Percentiles rank a stretch among this genome's conserved stretches.
Evolutionary conservation across 2,329 filamentous ascomycete species (phyloP).

Genomic region (Blastomyces emzantsi): DNA sequence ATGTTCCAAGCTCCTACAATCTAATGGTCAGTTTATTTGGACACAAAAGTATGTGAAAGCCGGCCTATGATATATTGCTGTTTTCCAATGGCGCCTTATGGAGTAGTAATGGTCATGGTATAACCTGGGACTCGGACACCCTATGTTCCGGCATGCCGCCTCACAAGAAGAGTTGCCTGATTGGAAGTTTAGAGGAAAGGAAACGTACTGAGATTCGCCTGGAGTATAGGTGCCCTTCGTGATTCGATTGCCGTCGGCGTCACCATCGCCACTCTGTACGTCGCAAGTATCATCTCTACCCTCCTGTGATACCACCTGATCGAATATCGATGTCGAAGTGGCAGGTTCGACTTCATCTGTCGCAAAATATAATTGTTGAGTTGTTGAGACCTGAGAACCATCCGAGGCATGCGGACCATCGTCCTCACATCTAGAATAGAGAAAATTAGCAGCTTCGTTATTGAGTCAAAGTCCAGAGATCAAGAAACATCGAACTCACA

Average conservation of each 20-base stretch:
- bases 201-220: background rate
- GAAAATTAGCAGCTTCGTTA: background rate
- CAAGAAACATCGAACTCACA: conserved; percentile 7
- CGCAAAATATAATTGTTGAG: background rate
- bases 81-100: background rate
- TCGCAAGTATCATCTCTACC: background rate
- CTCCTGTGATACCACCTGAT: background rate
- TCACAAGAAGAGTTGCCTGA: background rate
- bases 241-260: background rate
- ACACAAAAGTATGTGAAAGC: background rate
- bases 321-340: background rate
- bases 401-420: background rate
- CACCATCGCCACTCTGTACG: background rate
- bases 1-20: background rate
- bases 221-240: too few relatives aligned
- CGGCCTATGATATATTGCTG: background rate
- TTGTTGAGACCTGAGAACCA: background rate
- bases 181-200: background rate
- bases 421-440: conserved; percentile 4
- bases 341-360: background rate
- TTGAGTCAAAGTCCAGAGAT: background rate
- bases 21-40: background rate
- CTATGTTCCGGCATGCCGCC: background rate
- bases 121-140: background rate
- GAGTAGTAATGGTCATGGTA: background rate